Evolutionary conservation across 2,329 filamentous ascomycete species (phyloP).

Genomic region (Nannizzia gypsea): DNA sequence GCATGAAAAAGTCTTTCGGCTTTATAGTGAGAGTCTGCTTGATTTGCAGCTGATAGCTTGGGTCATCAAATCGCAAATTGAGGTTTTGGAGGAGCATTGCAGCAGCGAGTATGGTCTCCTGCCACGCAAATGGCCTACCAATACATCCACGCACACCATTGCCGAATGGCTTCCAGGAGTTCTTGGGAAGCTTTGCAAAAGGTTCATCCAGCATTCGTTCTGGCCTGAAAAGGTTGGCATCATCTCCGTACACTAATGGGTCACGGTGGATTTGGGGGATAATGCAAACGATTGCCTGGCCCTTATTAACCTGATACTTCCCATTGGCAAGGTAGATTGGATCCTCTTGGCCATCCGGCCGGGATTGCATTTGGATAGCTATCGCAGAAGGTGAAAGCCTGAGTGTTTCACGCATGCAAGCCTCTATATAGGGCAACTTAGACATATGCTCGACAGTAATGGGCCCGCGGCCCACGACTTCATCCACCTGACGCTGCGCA

Average conservation of each 20-base stretch:
- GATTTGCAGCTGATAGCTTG: background rate
- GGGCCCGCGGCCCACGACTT: constrained; percentile 1
- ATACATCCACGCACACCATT: background rate
- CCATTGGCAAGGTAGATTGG: background rate
- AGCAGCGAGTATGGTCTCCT: background rate
- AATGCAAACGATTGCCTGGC: background rate
- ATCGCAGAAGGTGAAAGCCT: background rate
- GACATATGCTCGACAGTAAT: constrained; percentile 4
- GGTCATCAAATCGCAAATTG: background rate
- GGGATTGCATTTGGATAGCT: background rate
- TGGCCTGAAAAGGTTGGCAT: background rate
- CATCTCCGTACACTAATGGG: background rate
- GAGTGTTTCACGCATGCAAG: constrained; percentile 2
- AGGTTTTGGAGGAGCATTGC: background rate
- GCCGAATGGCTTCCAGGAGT: background rate
- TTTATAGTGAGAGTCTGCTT: background rate
- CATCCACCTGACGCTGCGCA: constrained; percentile 1
- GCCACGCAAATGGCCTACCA: constrained; percentile 2
- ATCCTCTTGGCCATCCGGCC: background rate
- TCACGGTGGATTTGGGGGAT: background rate
- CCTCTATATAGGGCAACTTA: background rate
- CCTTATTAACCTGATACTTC: background rate
- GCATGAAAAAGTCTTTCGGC: background rate
- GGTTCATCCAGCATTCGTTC: background rate
- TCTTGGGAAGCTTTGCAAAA: background rate